Percentiles rank a stretch among this genome's conserved stretches.
These are phyloP conservation scores for Filobasidium floriforme DNA, from an alignment of 768 basidiomycete species.

Conservation along the genomic window DNA sequence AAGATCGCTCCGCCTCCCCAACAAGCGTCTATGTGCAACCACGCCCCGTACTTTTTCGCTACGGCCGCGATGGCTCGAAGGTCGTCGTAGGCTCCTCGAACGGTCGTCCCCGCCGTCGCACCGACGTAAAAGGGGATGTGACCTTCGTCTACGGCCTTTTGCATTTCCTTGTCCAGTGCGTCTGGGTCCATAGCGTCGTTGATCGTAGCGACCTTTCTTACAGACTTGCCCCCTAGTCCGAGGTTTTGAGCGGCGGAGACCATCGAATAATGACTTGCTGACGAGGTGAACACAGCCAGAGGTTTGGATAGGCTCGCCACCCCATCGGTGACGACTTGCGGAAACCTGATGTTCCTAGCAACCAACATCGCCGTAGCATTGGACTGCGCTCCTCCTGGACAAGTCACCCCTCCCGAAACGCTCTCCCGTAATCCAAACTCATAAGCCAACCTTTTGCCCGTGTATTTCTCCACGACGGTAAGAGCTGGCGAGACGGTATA, in stretches of 20 bases:
- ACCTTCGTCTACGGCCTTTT: slow-evolving; percentile 19
- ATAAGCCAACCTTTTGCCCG: slow-evolving; percentile 19
- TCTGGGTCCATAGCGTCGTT: slow-evolving; percentile 23
- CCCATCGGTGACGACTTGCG: slow-evolving; percentile 25
- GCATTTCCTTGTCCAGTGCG: slow-evolving; percentile 20
- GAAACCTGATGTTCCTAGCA: slow-evolving; percentile 29
- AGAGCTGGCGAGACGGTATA: slow-evolving; percentile 32
- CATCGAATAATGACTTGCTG: slow-evolving; percentile 27
- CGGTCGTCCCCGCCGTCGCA: slow-evolving; percentile 33
- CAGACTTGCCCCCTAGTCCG: slow-evolving; percentile 25
- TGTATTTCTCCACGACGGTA: slow-evolving; percentile 31
- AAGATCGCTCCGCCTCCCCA: slow-evolving; percentile 33
- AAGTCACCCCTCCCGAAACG: slow-evolving; percentile 25
- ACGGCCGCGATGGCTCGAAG: slow-evolving; percentile 25
- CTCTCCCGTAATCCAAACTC: slow-evolving; percentile 22
- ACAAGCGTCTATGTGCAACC: slow-evolving; percentile 32
- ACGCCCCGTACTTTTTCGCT: slow-evolving; percentile 24
- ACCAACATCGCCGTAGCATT: slow-evolving; percentile 30
- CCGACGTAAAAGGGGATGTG: slow-evolving; percentile 32
- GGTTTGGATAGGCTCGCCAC: slow-evolving; percentile 1
- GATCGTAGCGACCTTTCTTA: slow-evolving; percentile 23
- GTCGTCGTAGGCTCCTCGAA: slow-evolving; percentile 28
- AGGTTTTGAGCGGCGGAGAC: slow-evolving; percentile 32
- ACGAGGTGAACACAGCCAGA: slow-evolving; percentile 26
- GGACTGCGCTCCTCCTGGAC: slow-evolving; percentile 28